A percentile compares a stretch with the other conserved stretches of the same genome.
Conservation (phyloP, 129 eudicot genomes). For the Centrapalus pauciflorus region DNA sequence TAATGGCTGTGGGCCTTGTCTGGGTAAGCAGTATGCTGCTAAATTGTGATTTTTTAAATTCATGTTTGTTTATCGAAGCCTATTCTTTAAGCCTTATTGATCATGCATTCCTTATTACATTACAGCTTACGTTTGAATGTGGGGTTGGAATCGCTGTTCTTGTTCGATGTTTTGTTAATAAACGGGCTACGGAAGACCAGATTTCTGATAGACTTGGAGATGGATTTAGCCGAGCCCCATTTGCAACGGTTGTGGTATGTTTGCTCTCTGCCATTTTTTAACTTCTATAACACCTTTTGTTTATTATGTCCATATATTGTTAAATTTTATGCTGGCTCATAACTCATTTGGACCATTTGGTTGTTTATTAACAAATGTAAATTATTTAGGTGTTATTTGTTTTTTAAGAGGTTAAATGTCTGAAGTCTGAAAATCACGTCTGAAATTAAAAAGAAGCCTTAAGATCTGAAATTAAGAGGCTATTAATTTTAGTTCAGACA, state of each 20-base stretch:
- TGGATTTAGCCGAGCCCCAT: slow-evolving; percentile 72
- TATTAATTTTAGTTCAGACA: too few relatives aligned
- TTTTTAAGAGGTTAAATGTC: too few relatives aligned
- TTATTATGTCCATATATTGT: not conserved
- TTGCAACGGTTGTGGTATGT: slow-evolving; percentile 86
- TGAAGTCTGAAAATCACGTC: too few relatives aligned
- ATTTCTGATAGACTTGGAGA: slow-evolving; percentile 80
- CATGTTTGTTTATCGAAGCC: not conserved
- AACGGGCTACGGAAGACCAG: slow-evolving; percentile 54
- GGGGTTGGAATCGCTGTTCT: slow-evolving; percentile 82
- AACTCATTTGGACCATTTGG: too few relatives aligned
- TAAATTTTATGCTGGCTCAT: not conserved
- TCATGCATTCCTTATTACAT: too few relatives aligned
- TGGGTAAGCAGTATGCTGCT: slow-evolving; percentile 54
- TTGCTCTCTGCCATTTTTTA: slow-evolving; percentile 17
- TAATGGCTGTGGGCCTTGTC: slow-evolving; percentile 76
- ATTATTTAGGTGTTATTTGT: too few relatives aligned
- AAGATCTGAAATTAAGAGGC: too few relatives aligned
- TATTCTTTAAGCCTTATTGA: too few relatives aligned
- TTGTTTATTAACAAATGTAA: too few relatives aligned
- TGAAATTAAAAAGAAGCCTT: too few relatives aligned
- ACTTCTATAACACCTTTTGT: not conserved
- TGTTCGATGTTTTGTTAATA: slow-evolving; percentile 73
- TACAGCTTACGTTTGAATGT: slow-evolving; percentile 66
- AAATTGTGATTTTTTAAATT: not conserved